Conservation (phyloP, 192 early-diverging fungal species). For the Irineochytrium annulatum region DNA sequence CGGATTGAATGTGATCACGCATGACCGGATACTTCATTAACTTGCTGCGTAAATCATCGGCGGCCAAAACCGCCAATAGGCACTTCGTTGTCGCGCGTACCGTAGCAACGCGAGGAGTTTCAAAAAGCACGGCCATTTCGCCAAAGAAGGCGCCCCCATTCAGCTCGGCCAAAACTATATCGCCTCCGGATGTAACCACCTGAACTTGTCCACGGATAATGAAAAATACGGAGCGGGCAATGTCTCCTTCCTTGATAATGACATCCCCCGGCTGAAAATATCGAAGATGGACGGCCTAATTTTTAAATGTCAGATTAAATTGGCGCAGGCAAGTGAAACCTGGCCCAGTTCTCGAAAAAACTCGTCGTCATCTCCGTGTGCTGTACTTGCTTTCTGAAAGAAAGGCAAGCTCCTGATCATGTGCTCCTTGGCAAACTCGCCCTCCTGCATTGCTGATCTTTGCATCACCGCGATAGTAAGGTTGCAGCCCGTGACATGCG, state of each 20-base stretch:
- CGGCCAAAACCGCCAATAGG: slow-evolving; percentile 55
- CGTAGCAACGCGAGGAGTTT: slow-evolving; percentile 54
- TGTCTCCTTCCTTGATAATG: slow-evolving; percentile 61
- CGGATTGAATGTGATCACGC: slow-evolving; percentile 48
- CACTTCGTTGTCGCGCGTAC: slow-evolving; percentile 64
- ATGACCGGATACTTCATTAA: slow-evolving; percentile 63
- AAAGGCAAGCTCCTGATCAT: background rate
- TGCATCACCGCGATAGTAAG: no score
- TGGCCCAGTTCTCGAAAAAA: background rate
- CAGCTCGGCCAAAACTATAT: slow-evolving; percentile 45
- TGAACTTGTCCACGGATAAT: slow-evolving; percentile 63
- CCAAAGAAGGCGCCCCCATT: slow-evolving; percentile 44
- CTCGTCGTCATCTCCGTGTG: background rate
- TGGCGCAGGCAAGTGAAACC: background rate
- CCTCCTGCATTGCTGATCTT: no score
- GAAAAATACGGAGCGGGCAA: slow-evolving; percentile 69
- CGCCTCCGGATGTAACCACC: slow-evolving; percentile 52
- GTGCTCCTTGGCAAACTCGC: no score
- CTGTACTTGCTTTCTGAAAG: background rate
- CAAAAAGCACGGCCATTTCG: slow-evolving; percentile 52
- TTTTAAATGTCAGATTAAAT: background rate
- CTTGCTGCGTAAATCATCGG: slow-evolving; percentile 52
- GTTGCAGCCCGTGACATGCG: no score
- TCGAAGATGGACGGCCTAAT: slow-evolving; percentile 35
- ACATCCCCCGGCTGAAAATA: slow-evolving; percentile 50